phyloP scores from a whole-genome alignment of 176 grass and related monocot species.

The Triticum aestivum region DNA sequence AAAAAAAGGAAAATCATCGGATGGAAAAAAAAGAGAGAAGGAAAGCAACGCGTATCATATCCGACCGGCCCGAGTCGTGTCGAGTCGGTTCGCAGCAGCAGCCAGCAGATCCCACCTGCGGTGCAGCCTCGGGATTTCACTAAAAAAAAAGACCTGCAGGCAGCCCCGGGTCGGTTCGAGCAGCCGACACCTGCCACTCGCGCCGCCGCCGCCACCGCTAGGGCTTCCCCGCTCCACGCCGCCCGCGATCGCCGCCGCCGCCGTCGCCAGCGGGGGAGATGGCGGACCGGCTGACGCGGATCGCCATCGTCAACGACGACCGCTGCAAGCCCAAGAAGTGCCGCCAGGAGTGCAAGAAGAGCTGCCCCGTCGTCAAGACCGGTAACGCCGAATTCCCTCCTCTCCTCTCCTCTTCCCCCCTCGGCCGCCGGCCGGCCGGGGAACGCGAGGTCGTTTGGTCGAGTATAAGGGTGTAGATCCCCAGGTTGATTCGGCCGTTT shows the following conservation, averaged over 20 bases:
- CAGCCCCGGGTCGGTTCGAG: neutral
- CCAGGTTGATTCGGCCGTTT: neutral
- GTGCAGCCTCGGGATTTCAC: no score
- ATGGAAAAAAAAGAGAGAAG: no score
- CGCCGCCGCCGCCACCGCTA: neutral
- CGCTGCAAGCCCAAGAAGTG: conserved; percentile 98
- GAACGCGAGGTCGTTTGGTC: neutral
- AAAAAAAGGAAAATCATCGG: no score
- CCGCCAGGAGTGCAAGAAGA: conserved; percentile 97
- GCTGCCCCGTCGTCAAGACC: conserved; percentile 93
- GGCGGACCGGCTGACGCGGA: conserved; percentile 86
- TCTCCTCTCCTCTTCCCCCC: neutral
- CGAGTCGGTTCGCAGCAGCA: no score
- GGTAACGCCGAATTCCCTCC: conserved; percentile 24
- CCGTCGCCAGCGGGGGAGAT: conserved; percentile 21
- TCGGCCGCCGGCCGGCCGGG: no score
- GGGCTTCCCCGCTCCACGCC: neutral
- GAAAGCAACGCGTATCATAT: no score
- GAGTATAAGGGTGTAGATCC: neutral
- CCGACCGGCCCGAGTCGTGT: no score
- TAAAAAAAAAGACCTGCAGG: no score
- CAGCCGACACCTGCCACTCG: neutral
- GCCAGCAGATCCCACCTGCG: no score
- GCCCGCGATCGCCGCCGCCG: neutral
- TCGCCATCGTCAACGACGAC: conserved; percentile 89